Percentiles rank a stretch among this genome's conserved stretches.
These are phyloP conservation scores for Sabuloglossum arenarium DNA, from an alignment of 495 filamentous ascomycete species.

Conservation along the genomic window DNA sequence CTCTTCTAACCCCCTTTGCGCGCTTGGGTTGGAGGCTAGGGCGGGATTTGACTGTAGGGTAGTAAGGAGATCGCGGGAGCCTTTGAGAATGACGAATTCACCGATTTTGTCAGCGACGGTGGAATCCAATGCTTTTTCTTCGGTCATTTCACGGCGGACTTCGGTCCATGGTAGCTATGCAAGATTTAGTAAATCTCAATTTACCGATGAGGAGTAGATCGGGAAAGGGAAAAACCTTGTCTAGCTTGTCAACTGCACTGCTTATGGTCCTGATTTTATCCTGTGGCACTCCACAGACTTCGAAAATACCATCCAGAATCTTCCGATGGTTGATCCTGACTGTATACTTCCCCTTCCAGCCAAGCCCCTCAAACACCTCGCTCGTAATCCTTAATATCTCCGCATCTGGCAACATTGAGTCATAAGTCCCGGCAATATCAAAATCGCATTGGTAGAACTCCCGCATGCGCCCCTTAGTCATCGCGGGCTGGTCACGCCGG, in stretches of 20 bases:
- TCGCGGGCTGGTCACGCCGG: slow-evolving; percentile 58
- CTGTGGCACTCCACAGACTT: slow-evolving; percentile 69
- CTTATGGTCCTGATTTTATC: slow-evolving; percentile 76
- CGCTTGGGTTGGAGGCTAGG: slow-evolving; percentile 43
- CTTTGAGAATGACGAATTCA: slow-evolving; percentile 51
- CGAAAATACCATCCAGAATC: slow-evolving; percentile 82
- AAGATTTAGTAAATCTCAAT: not conserved
- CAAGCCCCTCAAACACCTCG: slow-evolving; percentile 72
- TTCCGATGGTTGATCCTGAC: slow-evolving; percentile 95
- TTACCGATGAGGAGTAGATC: not conserved
- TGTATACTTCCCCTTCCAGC: slow-evolving; percentile 47
- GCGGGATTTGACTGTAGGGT: slow-evolving; percentile 38
- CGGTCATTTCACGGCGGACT: slow-evolving; percentile 78
- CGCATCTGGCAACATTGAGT: slow-evolving; percentile 92
- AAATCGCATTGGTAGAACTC: slow-evolving; percentile 99
- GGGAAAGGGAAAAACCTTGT: slow-evolving; percentile 35
- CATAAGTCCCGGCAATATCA: slow-evolving; percentile 78
- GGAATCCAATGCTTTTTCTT: slow-evolving; percentile 63
- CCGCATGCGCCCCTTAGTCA: slow-evolving; percentile 77
- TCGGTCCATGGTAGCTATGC: slow-evolving; percentile 49
- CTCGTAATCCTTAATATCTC: slow-evolving; percentile 68
- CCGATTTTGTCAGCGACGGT: slow-evolving; percentile 72
- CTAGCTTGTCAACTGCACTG: slow-evolving; percentile 86
- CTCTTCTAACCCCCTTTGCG: slow-evolving; percentile 60
- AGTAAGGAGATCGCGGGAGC: slow-evolving; percentile 45